Base-by-base conservation (phyloP, 2,329 filamentous ascomycete species). In the Verticillium isaacii region DNA sequence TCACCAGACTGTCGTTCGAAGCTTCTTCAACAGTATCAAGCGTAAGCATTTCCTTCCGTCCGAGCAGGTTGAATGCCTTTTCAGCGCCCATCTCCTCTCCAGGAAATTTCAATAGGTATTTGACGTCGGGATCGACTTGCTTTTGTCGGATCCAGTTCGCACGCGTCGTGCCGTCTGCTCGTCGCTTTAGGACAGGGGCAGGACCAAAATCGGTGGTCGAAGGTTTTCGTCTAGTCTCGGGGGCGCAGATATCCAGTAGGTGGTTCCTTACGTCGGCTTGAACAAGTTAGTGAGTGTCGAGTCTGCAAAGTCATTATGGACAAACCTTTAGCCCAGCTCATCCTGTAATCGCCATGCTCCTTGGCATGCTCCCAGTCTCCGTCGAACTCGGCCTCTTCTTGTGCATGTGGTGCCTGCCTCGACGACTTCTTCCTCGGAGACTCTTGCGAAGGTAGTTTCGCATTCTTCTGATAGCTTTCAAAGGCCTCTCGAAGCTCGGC, bases 111-210 rank as follows among this genome's bases (percentile, higher is more conserved):
- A 59, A 29, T 11, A 59, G 58, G 32, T 59, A 59, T 17, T 36
- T 36, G 41, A 59, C 58, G 45, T 59, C 58, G n/a, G 58, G 58
- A 45, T 59, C 41, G 6, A 54, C n/a, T n/a, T 59, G 29, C 9
- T 55, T 45, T 12, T n/a, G 32, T 19, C 58, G 41, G 29, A 59
- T 54, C 58, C 58, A 59, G 57, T 58, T 58, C 17, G 25, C 54
- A n/a, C 58, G 58, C 25, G 25, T 14, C 54, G 54, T 32, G 5
- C 54, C 54, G 29, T 56, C 54, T 32, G 54, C 54, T n/a, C 32
- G 25, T 17, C 54, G 54, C 54, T 56, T 56, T n/a, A 52, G 9
- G 8, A 52, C 45, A 6, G 45, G 45, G 19, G 45, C 45, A 14
- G 45, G 45, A 11, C 45, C 45, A 25, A 52, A 52, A 12, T 52